A percentile compares a stretch with the other conserved stretches of the same genome.
phyloP scores from a whole-genome alignment of 495 filamentous ascomycete species.

The Talaromyces ruber region DNA sequence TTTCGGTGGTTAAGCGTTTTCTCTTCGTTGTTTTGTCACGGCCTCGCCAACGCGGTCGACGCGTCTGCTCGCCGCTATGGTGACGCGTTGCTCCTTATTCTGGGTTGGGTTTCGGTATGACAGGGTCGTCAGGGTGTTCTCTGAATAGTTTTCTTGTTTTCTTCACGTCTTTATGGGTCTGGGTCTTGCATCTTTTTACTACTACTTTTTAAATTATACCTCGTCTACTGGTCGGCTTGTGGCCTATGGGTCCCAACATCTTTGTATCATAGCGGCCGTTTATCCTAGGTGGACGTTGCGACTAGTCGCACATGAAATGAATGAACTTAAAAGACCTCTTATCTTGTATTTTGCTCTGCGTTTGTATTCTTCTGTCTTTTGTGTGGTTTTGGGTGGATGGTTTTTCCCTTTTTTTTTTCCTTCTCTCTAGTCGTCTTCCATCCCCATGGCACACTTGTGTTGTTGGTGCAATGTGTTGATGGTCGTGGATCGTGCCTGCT shows the following conservation, averaged over 20 bases:
- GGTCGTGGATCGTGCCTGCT: not conserved
- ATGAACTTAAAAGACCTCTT: slow-evolving; percentile 1
- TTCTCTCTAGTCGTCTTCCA: too few relatives aligned
- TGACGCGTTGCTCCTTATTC: slow-evolving; percentile 33
- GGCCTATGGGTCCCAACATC: slow-evolving; percentile 4
- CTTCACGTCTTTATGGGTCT: slow-evolving; percentile 37
- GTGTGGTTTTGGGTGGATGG: too few relatives aligned
- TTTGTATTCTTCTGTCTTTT: not conserved
- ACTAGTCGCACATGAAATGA: slow-evolving; percentile 2
- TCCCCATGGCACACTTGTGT: too few relatives aligned
- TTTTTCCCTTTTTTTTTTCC: too few relatives aligned
- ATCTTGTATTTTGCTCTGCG: not conserved
- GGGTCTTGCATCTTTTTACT: slow-evolving; percentile 23
- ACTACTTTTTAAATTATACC: slow-evolving; percentile 7
- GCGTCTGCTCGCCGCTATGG: slow-evolving; percentile 25
- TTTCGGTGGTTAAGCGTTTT: slow-evolving; percentile 85
- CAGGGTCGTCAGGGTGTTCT: slow-evolving; percentile 46
- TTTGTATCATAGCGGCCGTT: slow-evolving; percentile 8
- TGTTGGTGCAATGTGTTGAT: not conserved
- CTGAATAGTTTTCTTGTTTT: slow-evolving; percentile 27
- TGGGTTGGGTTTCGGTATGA: slow-evolving; percentile 41
- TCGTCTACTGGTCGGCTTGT: slow-evolving; percentile 8
- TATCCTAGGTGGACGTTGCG: slow-evolving; percentile 3
- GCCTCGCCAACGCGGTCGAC: slow-evolving; percentile 28
- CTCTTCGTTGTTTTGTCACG: slow-evolving; percentile 24